Evolutionary conservation across 768 basidiomycete species (phyloP).

Genomic region (Kwoniella shandongensis): DNA sequence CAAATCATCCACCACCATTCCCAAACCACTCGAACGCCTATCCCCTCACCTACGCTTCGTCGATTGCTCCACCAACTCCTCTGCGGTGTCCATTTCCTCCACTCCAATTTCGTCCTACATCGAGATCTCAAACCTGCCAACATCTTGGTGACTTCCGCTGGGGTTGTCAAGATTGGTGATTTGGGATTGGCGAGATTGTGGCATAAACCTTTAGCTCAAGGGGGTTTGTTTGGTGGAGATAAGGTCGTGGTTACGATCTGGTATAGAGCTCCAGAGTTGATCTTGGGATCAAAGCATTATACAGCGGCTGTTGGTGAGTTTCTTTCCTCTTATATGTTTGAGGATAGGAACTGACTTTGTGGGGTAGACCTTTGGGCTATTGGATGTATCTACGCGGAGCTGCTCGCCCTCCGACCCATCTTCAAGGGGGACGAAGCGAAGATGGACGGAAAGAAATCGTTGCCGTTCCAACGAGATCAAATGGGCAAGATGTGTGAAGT

Average conservation of each 20-base stretch:
- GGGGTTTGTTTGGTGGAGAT: slow-evolving; percentile 77
- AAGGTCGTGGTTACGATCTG: slow-evolving; percentile 99
- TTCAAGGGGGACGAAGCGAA: slow-evolving; percentile 99
- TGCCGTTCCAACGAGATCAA: slow-evolving; percentile 96
- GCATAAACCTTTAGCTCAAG: slow-evolving; percentile 82
- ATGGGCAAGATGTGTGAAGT: slow-evolving; percentile 95
- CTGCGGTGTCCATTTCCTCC: slow-evolving; percentile 91
- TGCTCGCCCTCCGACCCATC: slow-evolving; percentile 88
- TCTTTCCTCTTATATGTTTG: neutral
- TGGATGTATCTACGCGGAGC: slow-evolving; percentile 94
- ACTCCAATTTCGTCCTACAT: slow-evolving; percentile 90
- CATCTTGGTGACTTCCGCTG: slow-evolving; percentile 85
- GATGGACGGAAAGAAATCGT: slow-evolving; percentile 83
- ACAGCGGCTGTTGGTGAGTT: slow-evolving; percentile 73
- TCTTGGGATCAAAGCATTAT: slow-evolving; percentile 96
- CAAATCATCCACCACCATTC: slow-evolving; percentile 99
- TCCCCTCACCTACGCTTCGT: slow-evolving; percentile 78
- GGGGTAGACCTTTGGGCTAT: slow-evolving; percentile 88
- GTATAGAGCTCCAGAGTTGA: slow-evolving; percentile 95
- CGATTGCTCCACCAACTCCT: slow-evolving; percentile 90
- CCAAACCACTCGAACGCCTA: slow-evolving; percentile 75
- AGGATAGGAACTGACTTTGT: neutral
- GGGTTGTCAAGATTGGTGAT: slow-evolving; percentile 97
- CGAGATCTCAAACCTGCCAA: slow-evolving; percentile 98
- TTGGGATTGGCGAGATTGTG: slow-evolving; percentile 89